phyloP scores from a whole-genome alignment of 257 asterid species.

The Gardenia jasminoides region DNA sequence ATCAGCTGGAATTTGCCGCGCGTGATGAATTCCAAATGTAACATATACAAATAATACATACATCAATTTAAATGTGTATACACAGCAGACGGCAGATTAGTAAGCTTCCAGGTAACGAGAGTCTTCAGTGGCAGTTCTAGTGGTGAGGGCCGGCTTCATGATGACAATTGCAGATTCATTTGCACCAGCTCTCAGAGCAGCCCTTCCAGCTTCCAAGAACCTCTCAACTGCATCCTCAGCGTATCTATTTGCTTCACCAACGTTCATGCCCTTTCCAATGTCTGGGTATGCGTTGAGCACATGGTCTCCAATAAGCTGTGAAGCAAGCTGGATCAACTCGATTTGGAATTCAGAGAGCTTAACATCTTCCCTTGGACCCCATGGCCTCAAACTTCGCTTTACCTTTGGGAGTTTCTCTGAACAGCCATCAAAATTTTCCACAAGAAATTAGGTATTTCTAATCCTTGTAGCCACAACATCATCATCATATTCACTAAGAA shows the following conservation, averaged over 20 bases:
- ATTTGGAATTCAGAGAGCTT: conserved; percentile 74
- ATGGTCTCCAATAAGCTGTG: conserved; percentile 87
- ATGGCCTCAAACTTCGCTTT: conserved; percentile 45
- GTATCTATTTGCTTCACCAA: conserved; percentile 57
- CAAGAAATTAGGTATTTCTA: not conserved
- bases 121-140: conserved; percentile 41
- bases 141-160: conserved; percentile 83
- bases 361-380: conserved; percentile 72
- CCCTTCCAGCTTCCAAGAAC: conserved; percentile 88
- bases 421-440: conserved; percentile 5
- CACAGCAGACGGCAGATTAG: conserved; percentile 28
- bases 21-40: not conserved
- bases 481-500: not conserved
- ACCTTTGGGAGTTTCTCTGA: conserved; percentile 76
- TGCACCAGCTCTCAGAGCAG: conserved; percentile 91
- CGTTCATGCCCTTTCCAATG: conserved; percentile 71
- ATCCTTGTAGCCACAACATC: not conserved
- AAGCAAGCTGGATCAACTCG: conserved; percentile 92
- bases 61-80: conserved; percentile 1
- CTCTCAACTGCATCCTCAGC: conserved; percentile 82
- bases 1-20: not conserved
- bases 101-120: conserved; percentile 27
- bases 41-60: conserved; percentile 4
- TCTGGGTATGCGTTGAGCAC: conserved; percentile 75
- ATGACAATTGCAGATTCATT: conserved; percentile 80